Conservation (phyloP, 2,329 filamentous ascomycete species). For the Diaporthe amygdali region DNA sequence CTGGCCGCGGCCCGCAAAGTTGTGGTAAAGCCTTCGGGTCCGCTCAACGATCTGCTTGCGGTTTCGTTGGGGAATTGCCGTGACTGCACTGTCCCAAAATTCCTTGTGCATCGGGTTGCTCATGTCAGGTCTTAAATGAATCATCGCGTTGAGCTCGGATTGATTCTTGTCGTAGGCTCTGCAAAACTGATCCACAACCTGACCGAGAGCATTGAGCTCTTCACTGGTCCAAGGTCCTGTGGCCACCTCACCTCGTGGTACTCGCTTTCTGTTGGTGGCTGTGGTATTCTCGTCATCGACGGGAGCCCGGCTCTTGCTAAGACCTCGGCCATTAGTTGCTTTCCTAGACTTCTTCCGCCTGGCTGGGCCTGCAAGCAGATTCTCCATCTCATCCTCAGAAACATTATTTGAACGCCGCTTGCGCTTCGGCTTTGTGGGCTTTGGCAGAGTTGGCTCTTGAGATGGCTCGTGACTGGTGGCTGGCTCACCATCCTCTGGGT, state of each 20-base stretch:
- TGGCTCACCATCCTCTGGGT: background rate
- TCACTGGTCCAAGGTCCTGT: constrained; percentile 48
- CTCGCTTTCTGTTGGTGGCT: background rate
- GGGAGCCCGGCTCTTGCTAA: background rate
- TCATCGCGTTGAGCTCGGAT: constrained; percentile 48
- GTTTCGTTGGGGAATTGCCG: constrained; percentile 54
- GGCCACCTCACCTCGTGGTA: background rate
- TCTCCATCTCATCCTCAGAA: constrained; percentile 23
- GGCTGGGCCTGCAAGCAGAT: constrained; percentile 17
- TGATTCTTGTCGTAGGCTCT: constrained; percentile 48
- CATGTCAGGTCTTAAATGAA: constrained; percentile 27
- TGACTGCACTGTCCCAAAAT: constrained; percentile 57
- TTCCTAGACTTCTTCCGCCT: constrained; percentile 15
- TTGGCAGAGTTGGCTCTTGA: background rate
- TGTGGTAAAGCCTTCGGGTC: constrained; percentile 69
- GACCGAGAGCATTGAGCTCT: constrained; percentile 47
- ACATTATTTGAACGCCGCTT: background rate
- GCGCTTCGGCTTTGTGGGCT: constrained; percentile 5
- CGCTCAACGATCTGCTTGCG: constrained; percentile 60
- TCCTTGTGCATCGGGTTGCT: constrained; percentile 38
- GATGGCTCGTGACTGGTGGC: background rate
- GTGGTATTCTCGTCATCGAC: background rate
- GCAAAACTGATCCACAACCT: constrained; percentile 50
- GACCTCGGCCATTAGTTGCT: no score
- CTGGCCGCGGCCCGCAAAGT: constrained; percentile 62